Conservation (phyloP, 2,329 filamentous ascomycete species). For the Epichloe baconii region DNA sequence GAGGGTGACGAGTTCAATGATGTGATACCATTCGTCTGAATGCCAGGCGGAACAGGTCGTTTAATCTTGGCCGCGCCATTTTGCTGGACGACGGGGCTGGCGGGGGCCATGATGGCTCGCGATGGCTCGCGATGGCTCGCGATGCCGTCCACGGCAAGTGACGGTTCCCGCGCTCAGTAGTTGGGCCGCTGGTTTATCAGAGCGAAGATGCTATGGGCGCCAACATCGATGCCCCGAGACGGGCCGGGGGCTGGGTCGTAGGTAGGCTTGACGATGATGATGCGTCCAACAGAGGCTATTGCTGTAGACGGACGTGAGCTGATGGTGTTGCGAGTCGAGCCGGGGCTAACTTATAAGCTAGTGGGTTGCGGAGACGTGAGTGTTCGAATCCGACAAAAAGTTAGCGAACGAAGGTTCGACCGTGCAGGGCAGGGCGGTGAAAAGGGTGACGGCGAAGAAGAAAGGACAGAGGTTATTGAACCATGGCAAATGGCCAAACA, state of each 20-base stretch:
- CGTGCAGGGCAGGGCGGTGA: slow-evolving; percentile 5
- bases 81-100: slow-evolving; percentile 34
- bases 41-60: slow-evolving; percentile 50
- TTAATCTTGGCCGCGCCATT: slow-evolving; percentile 47
- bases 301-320: neutral
- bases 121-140: slow-evolving; percentile 11
- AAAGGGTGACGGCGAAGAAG: neutral
- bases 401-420: slow-evolving; percentile 2
- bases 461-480: neutral
- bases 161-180: slow-evolving; percentile 2
- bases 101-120: slow-evolving; percentile 37
- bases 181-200: neutral
- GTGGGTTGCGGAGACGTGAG: slow-evolving; percentile 10
- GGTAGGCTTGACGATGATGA: neutral
- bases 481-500: neutral
- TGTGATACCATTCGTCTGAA: slow-evolving; percentile 51
- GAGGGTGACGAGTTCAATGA: slow-evolving; percentile 47
- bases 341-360: slow-evolving; percentile 6
- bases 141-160: slow-evolving; percentile 4
- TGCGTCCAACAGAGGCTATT: neutral
- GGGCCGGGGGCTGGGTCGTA: slow-evolving; percentile 2
- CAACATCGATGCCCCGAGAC: slow-evolving; percentile 9
- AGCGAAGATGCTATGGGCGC: neutral
- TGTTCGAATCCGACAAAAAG: neutral
- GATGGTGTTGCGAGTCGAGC: slow-evolving; percentile 9